phyloP scores from a whole-genome alignment of 257 asterid genomes.

The Solanum rostratum region DNA sequence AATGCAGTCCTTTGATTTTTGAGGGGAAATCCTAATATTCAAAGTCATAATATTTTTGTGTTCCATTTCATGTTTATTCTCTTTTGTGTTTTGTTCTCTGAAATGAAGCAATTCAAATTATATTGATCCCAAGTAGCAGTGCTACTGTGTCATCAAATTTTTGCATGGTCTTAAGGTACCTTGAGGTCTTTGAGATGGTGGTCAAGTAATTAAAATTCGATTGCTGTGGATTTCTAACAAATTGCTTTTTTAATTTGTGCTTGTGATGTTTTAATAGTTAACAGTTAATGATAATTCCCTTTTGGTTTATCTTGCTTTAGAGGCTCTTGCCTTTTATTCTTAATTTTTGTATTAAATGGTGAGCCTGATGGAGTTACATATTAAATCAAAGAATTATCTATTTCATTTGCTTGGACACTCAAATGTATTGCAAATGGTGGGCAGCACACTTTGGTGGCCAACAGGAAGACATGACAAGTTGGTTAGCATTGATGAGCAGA shows the following conservation, averaged over 20 bases:
- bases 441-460: constrained; percentile 95
- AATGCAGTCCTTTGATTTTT: not conserved
- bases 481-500: constrained; percentile 81
- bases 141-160: not conserved
- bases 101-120: not conserved
- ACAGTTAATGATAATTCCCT: not conserved
- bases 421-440: constrained; percentile 16
- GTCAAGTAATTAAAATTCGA: not conserved
- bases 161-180: not conserved
- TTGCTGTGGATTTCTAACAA: not conserved
- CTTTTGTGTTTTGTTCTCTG: not conserved
- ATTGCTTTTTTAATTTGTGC: not conserved
- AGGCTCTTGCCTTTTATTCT: not conserved
- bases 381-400: not conserved
- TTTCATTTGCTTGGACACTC: constrained; percentile 5
- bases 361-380: not conserved
- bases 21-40: not conserved
- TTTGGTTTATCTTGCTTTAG: not conserved
- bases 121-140: not conserved
- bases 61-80: not conserved
- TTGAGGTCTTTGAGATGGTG: not conserved
- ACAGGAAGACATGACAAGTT: constrained; percentile 93
- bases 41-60: not conserved
- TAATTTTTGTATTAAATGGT: not conserved
- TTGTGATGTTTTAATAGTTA: not conserved